phyloP scores from a whole-genome alignment of 768 basidiomycete species.

The Butyriboletus loyo region DNA sequence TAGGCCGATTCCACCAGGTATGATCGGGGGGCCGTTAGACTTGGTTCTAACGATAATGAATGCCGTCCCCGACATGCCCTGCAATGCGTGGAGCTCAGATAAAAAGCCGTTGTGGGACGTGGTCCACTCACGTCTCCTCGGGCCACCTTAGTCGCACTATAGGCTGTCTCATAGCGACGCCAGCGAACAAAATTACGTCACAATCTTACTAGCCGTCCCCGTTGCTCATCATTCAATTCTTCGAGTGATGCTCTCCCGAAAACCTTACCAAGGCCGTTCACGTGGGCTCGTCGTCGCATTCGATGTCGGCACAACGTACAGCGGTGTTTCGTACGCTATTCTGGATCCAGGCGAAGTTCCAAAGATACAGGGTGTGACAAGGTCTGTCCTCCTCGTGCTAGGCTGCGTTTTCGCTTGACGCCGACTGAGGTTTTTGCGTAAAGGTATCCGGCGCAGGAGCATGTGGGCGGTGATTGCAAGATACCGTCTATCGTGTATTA shows the following conservation, averaged over 20 bases:
- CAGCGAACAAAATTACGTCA: slow-evolving; percentile 8
- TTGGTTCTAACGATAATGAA: background rate
- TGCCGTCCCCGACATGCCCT: slow-evolving; percentile 5
- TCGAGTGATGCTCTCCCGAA: slow-evolving; percentile 31
- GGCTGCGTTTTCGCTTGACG: background rate
- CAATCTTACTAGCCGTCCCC: background rate
- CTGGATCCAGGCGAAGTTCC: slow-evolving; percentile 39
- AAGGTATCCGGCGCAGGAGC: slow-evolving; percentile 42
- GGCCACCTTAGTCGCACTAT: background rate
- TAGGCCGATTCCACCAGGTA: background rate
- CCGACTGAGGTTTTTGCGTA: slow-evolving; percentile 2
- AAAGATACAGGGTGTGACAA: slow-evolving; percentile 34
- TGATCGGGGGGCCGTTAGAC: background rate
- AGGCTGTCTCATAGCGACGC: background rate
- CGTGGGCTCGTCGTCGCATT: slow-evolving; percentile 38
- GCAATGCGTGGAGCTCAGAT: slow-evolving; percentile 9
- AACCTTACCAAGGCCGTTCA: slow-evolving; percentile 37
- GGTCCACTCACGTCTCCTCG: background rate
- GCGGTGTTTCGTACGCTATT: slow-evolving; percentile 40
- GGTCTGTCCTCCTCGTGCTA: slow-evolving; percentile 24
- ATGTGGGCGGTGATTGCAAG: slow-evolving; percentile 43
- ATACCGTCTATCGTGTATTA: slow-evolving; percentile 51
- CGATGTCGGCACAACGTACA: slow-evolving; percentile 42
- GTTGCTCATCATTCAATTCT: background rate
- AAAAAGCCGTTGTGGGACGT: slow-evolving; percentile 13